These are phyloP conservation scores for Fusarium falciforme DNA, from an alignment of 2,329 filamentous ascomycete genomes.

Conservation along the genomic window DNA sequence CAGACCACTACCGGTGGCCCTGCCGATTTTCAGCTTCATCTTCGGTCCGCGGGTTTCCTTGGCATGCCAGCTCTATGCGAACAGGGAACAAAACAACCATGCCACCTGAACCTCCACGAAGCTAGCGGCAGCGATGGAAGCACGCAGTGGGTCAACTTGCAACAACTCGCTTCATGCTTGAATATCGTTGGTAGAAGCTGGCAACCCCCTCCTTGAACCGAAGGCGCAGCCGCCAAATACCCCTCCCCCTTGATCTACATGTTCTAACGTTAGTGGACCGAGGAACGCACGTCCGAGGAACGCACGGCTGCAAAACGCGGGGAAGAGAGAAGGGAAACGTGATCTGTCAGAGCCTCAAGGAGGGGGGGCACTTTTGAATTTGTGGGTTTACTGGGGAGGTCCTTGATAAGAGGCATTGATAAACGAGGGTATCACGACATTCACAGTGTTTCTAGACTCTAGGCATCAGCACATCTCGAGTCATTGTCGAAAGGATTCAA, in stretches of 20 bases:
- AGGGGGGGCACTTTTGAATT: neutral
- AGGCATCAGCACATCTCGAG: conserved; percentile 1
- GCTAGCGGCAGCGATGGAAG: neutral
- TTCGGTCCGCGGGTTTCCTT: neutral
- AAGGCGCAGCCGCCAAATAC: neutral
- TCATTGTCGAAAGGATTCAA: conserved; percentile 5
- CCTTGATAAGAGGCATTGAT: neutral
- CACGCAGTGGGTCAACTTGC: neutral
- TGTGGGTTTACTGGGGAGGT: neutral
- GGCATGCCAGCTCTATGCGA: neutral
- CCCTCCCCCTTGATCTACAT: neutral
- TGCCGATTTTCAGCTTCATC: neutral
- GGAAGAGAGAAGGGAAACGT: conserved; percentile 1
- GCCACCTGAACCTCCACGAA: neutral
- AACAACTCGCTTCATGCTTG: neutral
- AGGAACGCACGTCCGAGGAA: neutral
- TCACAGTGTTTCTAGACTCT: neutral
- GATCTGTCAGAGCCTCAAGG: conserved; percentile 1
- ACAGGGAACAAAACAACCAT: neutral
- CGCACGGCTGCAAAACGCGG: neutral
- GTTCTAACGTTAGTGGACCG: neutral
- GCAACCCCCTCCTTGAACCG: neutral
- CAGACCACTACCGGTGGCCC: neutral
- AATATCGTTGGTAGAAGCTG: neutral
- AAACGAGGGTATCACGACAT: neutral